phyloP scores from a whole-genome alignment of 179 eudicot genomes.

The Spinacia oleracea region DNA sequence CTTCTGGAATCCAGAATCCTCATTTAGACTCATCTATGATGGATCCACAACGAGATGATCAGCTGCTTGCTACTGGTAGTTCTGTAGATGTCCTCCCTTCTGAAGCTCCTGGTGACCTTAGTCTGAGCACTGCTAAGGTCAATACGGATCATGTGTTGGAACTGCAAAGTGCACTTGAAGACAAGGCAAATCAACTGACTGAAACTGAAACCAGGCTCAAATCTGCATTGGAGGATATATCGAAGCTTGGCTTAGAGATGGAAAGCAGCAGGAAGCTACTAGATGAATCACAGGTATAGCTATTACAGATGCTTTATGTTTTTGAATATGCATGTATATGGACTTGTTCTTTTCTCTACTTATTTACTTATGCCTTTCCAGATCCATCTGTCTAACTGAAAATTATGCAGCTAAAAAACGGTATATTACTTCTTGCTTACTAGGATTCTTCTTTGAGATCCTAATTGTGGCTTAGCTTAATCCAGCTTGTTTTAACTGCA shows the following conservation, averaged over 20 bases:
- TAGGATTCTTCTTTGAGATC: not conserved
- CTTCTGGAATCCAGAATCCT: conserved; percentile 64
- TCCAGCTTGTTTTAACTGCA: conserved; percentile 1
- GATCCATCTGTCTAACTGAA: not conserved
- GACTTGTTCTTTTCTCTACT: not conserved
- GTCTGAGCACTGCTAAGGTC: conserved; percentile 37
- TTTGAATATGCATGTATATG: not conserved
- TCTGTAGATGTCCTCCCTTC: conserved; percentile 35
- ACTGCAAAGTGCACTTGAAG: conserved; percentile 60
- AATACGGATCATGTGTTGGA: conserved; percentile 50
- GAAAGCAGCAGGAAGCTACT: conserved; percentile 78
- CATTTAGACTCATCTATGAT: conserved; percentile 80
- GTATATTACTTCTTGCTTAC: not conserved
- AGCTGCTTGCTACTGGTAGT: conserved; percentile 44
- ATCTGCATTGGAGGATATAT: conserved; percentile 59
- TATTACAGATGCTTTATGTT: not conserved
- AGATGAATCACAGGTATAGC: conserved; percentile 92
- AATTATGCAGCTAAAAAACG: not conserved
- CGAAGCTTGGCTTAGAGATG: conserved; percentile 70
- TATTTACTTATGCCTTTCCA: not conserved
- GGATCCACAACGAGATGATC: conserved; percentile 72
- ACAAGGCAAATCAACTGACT: conserved; percentile 57
- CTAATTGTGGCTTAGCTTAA: not conserved
- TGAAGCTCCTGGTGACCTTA: conserved; percentile 38
- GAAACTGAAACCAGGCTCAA: conserved; percentile 62